Base-by-base conservation (phyloP, 2,329 filamentous ascomycete genomes). In the Epichloe glyceriae region DNA sequence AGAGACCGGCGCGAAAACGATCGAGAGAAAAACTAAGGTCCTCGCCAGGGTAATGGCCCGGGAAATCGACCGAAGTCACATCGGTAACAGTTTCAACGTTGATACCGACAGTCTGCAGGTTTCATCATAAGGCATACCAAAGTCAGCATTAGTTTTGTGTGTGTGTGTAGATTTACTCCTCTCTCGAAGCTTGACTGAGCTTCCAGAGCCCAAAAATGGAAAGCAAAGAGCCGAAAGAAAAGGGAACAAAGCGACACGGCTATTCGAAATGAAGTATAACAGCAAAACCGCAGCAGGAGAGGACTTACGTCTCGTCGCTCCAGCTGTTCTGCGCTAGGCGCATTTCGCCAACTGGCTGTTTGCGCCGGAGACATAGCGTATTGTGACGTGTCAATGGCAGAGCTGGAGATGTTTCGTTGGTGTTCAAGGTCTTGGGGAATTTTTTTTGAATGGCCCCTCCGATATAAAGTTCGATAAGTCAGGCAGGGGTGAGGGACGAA, bases 21-120 rank as follows among this genome's bases (percentile, higher is more conserved):
- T 86, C 75, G 49, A 89, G 71, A 53, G 85, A 77, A 84, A 89
- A 96, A 47, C 79, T 75, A 63, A 88, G 78, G 69, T 94, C 86
- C 72, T 97, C 93, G 59, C 87, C 87, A 3, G 88, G 85, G 73
- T 84, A 93, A 68, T 95, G 88, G 57, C 86, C 85, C 15, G 94
- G 94, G 66, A 91, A 95, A 65, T 97, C 91, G 61, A 83, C 95
- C 45, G 89, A 93, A 55, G 84, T 79, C 60, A 91, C 86, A 71
- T 97, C 82, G 59, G 85, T 86, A 62, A 98, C 86, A 20, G 88
- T 96, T 70, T 98, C 93, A 58, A 82, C 75, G 67, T 93, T 88
- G 70, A 98, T 83, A 59, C 84, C 82, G 62, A 98, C 83, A 60
- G 87, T 85, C 86, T 95, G 39, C 8, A n/a, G 15, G 3, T 12